These are phyloP conservation scores for Fusarium lateritium DNA, from an alignment of 2,329 filamentous ascomycete genomes.

Conservation along the genomic window DNA sequence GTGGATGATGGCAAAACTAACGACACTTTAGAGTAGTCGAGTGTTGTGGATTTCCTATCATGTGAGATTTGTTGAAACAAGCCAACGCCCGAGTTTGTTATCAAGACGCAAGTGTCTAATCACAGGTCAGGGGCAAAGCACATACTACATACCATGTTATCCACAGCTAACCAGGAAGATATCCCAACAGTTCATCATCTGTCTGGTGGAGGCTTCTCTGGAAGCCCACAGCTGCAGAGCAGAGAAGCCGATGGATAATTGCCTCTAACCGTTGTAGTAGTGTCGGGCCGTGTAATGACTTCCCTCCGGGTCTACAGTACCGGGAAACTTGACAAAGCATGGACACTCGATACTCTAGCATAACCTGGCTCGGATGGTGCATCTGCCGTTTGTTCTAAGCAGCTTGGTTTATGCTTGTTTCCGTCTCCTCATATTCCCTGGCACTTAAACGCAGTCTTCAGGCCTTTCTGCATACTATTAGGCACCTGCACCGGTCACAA, in stretches of 20 bases:
- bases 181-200: not conserved
- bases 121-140: constrained; percentile 1
- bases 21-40: not conserved
- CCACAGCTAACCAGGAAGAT: not conserved
- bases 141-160: not conserved
- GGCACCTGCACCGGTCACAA: constrained; percentile 33
- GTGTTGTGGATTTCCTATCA: constrained; percentile 4
- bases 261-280: not conserved
- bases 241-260: not conserved
- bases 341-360: not conserved
- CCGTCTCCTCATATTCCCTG: constrained; percentile 7
- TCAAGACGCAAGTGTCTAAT: constrained; percentile 5
- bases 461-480: constrained; percentile 22
- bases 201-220: not conserved
- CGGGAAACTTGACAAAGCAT: constrained; percentile 14
- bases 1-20: constrained; percentile 10
- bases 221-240: not conserved
- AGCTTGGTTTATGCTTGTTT: constrained; percentile 42
- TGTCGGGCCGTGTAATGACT: not conserved
- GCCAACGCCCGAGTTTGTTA: constrained; percentile 1
- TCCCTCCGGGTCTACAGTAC: not conserved
- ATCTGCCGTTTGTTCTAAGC: constrained; percentile 19
- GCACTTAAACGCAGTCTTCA: constrained; percentile 1
- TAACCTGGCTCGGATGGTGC: not conserved
- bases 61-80: constrained; percentile 23